Conservation (phyloP, 1,284 basidiomycete genomes). For the Thelephora terrestris region DNA sequence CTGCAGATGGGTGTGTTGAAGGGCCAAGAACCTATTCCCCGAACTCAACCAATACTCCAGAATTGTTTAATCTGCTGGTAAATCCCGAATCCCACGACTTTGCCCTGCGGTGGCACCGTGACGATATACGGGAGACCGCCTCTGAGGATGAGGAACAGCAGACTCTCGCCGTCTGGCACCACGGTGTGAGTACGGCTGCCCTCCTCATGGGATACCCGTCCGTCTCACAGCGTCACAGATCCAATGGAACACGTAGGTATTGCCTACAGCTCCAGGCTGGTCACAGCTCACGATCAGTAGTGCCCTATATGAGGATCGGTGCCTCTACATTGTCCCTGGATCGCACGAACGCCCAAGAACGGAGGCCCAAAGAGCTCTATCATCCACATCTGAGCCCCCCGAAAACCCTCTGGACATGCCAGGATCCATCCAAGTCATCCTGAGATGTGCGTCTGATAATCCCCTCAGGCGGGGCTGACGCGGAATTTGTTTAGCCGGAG, state of each 20-base stretch:
- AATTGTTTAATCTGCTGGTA: slow-evolving; percentile 73
- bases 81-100: slow-evolving; percentile 63
- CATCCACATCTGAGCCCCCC: slow-evolving; percentile 44
- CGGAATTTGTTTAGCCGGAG: slow-evolving; percentile 36
- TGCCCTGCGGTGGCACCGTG: slow-evolving; percentile 76
- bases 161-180: slow-evolving; percentile 52
- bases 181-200: slow-evolving; percentile 44
- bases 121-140: slow-evolving; percentile 61
- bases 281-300: slow-evolving; percentile 23
- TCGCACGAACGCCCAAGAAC: slow-evolving; percentile 57
- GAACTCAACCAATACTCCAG: slow-evolving; percentile 41
- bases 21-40: slow-evolving; percentile 56
- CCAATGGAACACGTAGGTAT: slow-evolving; percentile 75
- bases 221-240: slow-evolving; percentile 31
- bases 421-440: slow-evolving; percentile 44
- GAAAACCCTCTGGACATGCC: slow-evolving; percentile 60
- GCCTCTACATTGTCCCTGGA: slow-evolving; percentile 66
- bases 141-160: slow-evolving; percentile 52
- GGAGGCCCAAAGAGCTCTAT: slow-evolving; percentile 47
- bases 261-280: not conserved
- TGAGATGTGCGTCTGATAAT: slow-evolving; percentile 41
- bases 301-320: slow-evolving; percentile 65
- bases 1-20: slow-evolving; percentile 61
- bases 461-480: not conserved
- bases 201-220: not conserved